Evolutionary conservation across 2,329 filamentous ascomycete genomes (phyloP).

Genomic region (Taxawa tesnikishii): DNA sequence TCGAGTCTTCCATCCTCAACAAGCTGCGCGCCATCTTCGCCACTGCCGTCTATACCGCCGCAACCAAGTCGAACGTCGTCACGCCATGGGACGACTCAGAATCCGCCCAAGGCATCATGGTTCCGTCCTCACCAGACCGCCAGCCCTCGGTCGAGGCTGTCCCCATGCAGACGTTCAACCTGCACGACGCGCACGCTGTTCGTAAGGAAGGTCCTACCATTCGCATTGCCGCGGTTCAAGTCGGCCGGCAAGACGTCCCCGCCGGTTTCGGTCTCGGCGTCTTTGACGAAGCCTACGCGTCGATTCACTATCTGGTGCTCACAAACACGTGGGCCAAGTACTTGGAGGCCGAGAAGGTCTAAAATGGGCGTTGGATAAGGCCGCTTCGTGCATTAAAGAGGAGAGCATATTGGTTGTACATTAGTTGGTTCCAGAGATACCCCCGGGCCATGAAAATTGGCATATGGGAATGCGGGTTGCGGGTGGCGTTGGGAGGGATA

Average conservation of each 20-base stretch:
- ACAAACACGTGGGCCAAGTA: conserved; percentile 51
- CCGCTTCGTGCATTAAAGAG: no score
- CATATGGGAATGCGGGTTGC: no score
- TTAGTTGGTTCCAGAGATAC: no score
- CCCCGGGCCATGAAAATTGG: no score
- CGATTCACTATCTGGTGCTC: conserved; percentile 54
- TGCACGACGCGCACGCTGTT: background rate
- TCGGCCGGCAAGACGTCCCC: background rate
- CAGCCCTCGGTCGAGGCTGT: background rate
- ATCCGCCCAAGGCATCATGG: background rate
- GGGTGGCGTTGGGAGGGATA: no score
- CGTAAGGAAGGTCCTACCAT: background rate
- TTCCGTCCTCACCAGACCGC: background rate
- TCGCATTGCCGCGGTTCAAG: background rate
- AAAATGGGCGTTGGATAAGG: no score
- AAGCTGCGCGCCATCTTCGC: conserved; percentile 44
- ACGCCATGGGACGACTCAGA: background rate
- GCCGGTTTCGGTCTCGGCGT: conserved; percentile 21
- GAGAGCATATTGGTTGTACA: no score
- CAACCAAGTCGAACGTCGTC: background rate
- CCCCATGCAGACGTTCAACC: background rate
- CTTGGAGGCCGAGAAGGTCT: no score
- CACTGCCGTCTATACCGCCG: background rate
- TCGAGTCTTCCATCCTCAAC: conserved; percentile 44
- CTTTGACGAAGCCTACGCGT: conserved; percentile 47